phyloP scores from a whole-genome alignment of 1,139 yeast genomes.

The Meyerozyma smithsonii region DNA sequence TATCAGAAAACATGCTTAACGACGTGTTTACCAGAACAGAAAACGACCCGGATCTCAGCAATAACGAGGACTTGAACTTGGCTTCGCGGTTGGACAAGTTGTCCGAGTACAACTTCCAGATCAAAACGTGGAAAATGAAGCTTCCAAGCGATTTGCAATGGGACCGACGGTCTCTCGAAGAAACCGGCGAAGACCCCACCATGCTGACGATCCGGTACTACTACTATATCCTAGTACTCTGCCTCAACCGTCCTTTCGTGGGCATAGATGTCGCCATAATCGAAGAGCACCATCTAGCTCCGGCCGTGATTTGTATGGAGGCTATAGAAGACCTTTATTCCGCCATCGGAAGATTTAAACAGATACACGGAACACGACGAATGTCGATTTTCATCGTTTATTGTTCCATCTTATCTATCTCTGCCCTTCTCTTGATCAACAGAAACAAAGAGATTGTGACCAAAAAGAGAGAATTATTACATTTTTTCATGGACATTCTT shows the following conservation, averaged over 20 bases:
- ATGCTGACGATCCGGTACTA: constrained; percentile 51
- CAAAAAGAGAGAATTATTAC: constrained; percentile 25
- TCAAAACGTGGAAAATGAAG: constrained; percentile 45
- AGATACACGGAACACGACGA: constrained; percentile 37
- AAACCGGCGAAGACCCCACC: constrained; percentile 47
- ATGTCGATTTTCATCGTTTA: constrained; percentile 46
- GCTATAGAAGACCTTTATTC: constrained; percentile 41
- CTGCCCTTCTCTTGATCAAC: constrained; percentile 38
- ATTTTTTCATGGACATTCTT: constrained; percentile 35
- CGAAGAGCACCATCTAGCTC: constrained; percentile 25
- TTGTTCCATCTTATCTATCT: constrained; percentile 43
- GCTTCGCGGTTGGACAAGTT: constrained; percentile 34
- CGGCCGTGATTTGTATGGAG: constrained; percentile 31
- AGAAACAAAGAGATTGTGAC: constrained; percentile 23
- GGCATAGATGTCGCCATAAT: constrained; percentile 21
- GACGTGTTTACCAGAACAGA: constrained; percentile 45
- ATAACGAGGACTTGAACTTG: constrained; percentile 26
- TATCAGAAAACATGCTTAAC: constrained; percentile 51
- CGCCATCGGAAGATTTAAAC: constrained; percentile 32
- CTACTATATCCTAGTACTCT: constrained; percentile 51
- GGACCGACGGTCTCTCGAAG: constrained; percentile 37
- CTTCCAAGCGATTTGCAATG: constrained; percentile 49
- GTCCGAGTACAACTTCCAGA: constrained; percentile 43
- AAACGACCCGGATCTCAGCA: constrained; percentile 12
- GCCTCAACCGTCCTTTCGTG: constrained; percentile 58